phyloP scores from a whole-genome alignment of 2,329 filamentous ascomycete species.

The Catunica adiposa region DNA sequence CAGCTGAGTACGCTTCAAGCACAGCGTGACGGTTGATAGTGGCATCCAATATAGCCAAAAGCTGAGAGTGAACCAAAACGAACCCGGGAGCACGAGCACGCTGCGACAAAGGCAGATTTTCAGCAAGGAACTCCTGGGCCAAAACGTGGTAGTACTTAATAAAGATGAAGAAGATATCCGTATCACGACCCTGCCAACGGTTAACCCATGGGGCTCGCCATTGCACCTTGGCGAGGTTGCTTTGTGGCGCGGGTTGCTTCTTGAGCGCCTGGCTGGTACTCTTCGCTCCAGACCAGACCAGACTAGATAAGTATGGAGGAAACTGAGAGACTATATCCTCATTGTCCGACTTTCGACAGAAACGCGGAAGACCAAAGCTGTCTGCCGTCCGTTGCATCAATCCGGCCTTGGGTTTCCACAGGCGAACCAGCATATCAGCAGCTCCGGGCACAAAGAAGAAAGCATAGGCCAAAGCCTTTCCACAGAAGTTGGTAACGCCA shows the following conservation, averaged over 20 bases:
- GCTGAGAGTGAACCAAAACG: constrained; percentile 65
- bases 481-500: constrained; percentile 68
- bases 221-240: constrained; percentile 45
- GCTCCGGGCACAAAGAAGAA: constrained; percentile 86
- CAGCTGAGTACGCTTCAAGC: constrained; percentile 28
- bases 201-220: constrained; percentile 78
- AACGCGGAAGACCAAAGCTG: constrained; percentile 48
- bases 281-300: constrained; percentile 39
- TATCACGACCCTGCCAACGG: constrained; percentile 75
- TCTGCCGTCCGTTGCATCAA: constrained; percentile 55
- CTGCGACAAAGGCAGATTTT: constrained; percentile 33
- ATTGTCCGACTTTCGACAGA: constrained; percentile 33
- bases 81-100: constrained; percentile 57
- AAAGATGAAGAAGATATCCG: constrained; percentile 82
- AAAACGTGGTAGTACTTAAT: constrained; percentile 75
- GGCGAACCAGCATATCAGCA: constrained; percentile 62
- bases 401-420: constrained; percentile 60
- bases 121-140: constrained; percentile 53
- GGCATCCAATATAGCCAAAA: constrained; percentile 62
- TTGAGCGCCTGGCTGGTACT: constrained; percentile 40
- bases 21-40: constrained; percentile 63
- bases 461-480: constrained; percentile 79
- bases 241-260: constrained; percentile 33
- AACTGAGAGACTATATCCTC: constrained; percentile 54
- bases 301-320: constrained; percentile 44